phyloP scores from a whole-genome alignment of 2,329 filamentous ascomycete genomes.

The Aureobasidium vineae region DNA sequence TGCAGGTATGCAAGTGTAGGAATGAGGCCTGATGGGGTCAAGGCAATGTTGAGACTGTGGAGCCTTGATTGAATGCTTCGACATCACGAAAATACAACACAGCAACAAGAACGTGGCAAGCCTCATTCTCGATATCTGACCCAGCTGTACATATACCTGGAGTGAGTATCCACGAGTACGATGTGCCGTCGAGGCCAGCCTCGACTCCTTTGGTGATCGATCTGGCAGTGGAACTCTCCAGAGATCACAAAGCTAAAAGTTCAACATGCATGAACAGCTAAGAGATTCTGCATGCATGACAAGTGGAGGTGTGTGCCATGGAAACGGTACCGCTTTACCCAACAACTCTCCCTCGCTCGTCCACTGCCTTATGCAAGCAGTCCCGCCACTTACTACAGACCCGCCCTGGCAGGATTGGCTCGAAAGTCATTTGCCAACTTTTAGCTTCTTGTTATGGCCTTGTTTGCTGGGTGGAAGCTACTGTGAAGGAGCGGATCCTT shows the following conservation, averaged over 20 bases:
- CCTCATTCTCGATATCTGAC: background rate
- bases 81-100: background rate
- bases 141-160: background rate
- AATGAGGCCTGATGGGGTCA: background rate
- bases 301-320: constrained; percentile 22
- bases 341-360: background rate
- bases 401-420: constrained; percentile 14
- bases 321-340: constrained; percentile 5
- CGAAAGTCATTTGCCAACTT: constrained; percentile 14
- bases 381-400: constrained; percentile 9
- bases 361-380: constrained; percentile 1
- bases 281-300: constrained; percentile 15
- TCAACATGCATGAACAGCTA: constrained; percentile 23
- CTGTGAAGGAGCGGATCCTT: constrained; percentile 10
- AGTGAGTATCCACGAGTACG: background rate
- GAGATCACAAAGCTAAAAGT: constrained; percentile 3
- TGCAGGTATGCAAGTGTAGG: constrained; percentile 4
- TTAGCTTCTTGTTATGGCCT: constrained; percentile 19
- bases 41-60: background rate
- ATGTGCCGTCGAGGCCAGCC: background rate
- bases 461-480: constrained; percentile 5
- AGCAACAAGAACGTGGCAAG: background rate
- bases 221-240: background rate
- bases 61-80: background rate
- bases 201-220: background rate